Evolutionary conservation across 2,329 filamentous ascomycete species (phyloP), one percentile per base, ranked within the genome.

Genomic region (Claviceps sp.): DNA sequence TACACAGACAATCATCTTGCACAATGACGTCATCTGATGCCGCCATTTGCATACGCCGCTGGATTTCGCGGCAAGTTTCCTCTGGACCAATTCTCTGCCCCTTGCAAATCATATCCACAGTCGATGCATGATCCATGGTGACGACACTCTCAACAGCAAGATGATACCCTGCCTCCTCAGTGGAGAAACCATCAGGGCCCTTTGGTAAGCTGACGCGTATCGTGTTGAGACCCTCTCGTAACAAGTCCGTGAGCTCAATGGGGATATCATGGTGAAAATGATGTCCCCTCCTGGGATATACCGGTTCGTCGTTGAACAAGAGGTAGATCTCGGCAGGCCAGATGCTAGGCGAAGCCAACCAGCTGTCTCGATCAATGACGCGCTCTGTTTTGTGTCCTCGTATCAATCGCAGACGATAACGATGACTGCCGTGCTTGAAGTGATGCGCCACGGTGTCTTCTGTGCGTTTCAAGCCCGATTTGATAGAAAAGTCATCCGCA

Each of bases 221-320:
- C 0, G 60, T 63, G 60, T 95, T 95, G 5, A 63, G 61, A 0
- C 86, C 88, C 16, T 67, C 58, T 8, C 60, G 63, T 5, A 94
- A 57, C 20, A 68, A 54, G 9, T 78, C 64, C 1, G 88, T 89
- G 24, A 95, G 70, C 58, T 95, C 88, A 5, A 86, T 71, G 0
- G 90, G 83, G 8, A 88, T 66, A 59, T 94, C 86, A 58, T 83
- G 86, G 11, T 82, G 83, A 60, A 90, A 78, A 55, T 93, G 83
- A 1, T 79, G 65, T 59, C 86, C 88, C 30, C 85, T 78, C 42
- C 84, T 78, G 9, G 80, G 64, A 24, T 72, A 70, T 16, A 88
- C 63, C 11, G 80, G 70, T 0, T 67, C 61, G 0, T 66, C 71
- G 58, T 95, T 95, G 55, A 94, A 65, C 16, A 76, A 72, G 55